Conservation (phyloP, 495 filamentous ascomycete species). For the Podospora bellae-mahoneyi region DNA sequence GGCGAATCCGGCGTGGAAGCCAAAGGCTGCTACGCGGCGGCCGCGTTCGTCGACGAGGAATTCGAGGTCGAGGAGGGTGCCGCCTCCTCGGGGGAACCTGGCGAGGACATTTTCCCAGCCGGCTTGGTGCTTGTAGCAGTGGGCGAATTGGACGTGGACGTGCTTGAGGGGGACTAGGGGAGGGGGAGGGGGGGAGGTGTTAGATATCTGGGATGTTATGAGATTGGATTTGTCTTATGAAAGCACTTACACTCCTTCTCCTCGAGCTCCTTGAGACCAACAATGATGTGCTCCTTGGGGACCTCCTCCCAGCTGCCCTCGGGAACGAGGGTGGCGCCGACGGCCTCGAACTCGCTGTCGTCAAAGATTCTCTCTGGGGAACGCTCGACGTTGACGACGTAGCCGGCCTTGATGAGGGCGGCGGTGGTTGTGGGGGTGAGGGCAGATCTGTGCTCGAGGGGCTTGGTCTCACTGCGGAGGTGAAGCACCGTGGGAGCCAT, state of each 20-base stretch:
- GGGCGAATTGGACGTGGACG: constrained; percentile 79
- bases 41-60: constrained; percentile 79
- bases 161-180: constrained; percentile 72
- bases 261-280: constrained; percentile 92
- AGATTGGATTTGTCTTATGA: not conserved
- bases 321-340: constrained; percentile 73
- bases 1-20: constrained; percentile 78
- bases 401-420: constrained; percentile 77
- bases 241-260: constrained; percentile 66
- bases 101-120: constrained; percentile 81
- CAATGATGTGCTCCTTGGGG: constrained; percentile 74
- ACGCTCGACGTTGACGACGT: constrained; percentile 77
- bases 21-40: constrained; percentile 69
- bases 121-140: constrained; percentile 73
- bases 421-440: constrained; percentile 63
- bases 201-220: constrained; percentile 1
- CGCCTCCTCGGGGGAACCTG: constrained; percentile 77
- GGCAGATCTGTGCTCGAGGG: constrained; percentile 56
- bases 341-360: constrained; percentile 59
- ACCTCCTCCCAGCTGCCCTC: constrained; percentile 75
- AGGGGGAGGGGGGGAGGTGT: not conserved
- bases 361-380: constrained; percentile 81
- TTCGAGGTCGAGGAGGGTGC: constrained; percentile 84
- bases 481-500: constrained; percentile 45
- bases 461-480: constrained; percentile 50